Conservation (phyloP, 176 grass and related monocot species). For the Carex littledalei region DNA sequence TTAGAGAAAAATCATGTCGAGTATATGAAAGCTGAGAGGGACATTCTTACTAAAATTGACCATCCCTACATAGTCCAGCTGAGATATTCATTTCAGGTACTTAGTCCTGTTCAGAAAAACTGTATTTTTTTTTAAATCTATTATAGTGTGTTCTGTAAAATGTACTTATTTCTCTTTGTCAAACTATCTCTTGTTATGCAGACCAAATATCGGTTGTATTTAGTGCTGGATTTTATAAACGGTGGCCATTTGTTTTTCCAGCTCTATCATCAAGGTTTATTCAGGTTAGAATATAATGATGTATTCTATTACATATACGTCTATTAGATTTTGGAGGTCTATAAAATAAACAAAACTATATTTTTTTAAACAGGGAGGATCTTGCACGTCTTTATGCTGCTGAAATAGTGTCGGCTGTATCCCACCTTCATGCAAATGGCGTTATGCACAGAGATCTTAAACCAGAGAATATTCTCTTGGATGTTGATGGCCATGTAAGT, state of each 20-base stretch:
- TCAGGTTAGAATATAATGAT: conserved; percentile 53
- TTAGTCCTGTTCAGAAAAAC: conserved; percentile 7
- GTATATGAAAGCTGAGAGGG: conserved; percentile 98
- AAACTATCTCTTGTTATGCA: conserved; percentile 33
- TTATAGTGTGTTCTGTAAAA: background rate
- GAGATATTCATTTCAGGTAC: conserved; percentile 97
- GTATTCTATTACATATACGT: background rate
- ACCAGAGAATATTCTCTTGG: conserved; percentile 94
- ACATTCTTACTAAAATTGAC: conserved; percentile 96
- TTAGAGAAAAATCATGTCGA: conserved; percentile 97
- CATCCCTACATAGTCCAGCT: conserved; percentile 97
- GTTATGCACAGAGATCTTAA: conserved; percentile 99
- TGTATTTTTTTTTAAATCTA: background rate
- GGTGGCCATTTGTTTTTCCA: conserved; percentile 98
- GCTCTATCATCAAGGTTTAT: conserved; percentile 94
- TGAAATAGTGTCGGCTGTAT: conserved; percentile 89
- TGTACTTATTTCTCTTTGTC: conserved; percentile 15
- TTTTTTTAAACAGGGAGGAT: conserved; percentile 63
- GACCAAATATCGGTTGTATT: conserved; percentile 94
- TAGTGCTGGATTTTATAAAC: conserved; percentile 94
- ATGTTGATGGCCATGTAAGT: conserved; percentile 91
- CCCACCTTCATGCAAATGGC: conserved; percentile 86
- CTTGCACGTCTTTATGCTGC: conserved; percentile 76
- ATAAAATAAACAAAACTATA: conserved; percentile 4
- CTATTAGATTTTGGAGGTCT: conserved; percentile 14